These are phyloP conservation scores for Colletotrichum tropicicola DNA, from an alignment of 2,329 filamentous ascomycete genomes.

Conservation along the genomic window DNA sequence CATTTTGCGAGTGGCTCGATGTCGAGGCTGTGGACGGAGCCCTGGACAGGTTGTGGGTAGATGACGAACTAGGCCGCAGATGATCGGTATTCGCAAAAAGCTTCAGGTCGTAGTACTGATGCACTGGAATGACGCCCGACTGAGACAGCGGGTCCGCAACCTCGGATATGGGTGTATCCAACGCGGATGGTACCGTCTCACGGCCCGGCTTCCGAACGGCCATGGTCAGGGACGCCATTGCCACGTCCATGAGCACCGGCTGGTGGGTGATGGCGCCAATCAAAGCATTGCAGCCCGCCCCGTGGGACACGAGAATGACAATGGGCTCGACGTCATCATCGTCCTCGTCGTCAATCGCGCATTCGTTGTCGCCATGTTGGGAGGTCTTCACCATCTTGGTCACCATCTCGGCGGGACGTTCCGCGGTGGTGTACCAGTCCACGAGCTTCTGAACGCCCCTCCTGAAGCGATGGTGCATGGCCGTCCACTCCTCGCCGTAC, in stretches of 20 bases:
- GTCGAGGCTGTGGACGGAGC: constrained; percentile 44
- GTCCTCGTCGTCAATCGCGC: constrained; percentile 52
- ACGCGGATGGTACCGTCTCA: constrained; percentile 36
- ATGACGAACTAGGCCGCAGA: constrained; percentile 57
- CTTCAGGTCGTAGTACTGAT: constrained; percentile 77
- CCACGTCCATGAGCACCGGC: constrained; percentile 89
- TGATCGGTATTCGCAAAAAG: constrained; percentile 81
- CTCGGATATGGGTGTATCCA: constrained; percentile 35
- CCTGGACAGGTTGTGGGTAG: constrained; percentile 40
- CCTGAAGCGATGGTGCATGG: constrained; percentile 92
- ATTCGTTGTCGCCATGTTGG: constrained; percentile 41
- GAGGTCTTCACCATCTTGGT: constrained; percentile 52
- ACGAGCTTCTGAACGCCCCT: constrained; percentile 81
- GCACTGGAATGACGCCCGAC: constrained; percentile 52
- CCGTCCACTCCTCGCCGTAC: constrained; percentile 93
- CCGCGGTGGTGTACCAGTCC: constrained; percentile 78
- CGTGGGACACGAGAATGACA: constrained; percentile 89
- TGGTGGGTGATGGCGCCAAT: constrained; percentile 92
- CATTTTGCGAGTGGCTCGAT: constrained; percentile 36
- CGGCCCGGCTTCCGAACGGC: constrained; percentile 70
- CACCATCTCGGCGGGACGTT: constrained; percentile 60
- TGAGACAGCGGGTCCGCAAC: constrained; percentile 25
- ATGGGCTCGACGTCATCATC: constrained; percentile 79
- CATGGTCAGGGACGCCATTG: constrained; percentile 91
- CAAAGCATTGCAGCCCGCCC: constrained; percentile 93